Base-by-base conservation (phyloP, 2,329 filamentous ascomycete genomes). In the Epichloe scottii region DNA sequence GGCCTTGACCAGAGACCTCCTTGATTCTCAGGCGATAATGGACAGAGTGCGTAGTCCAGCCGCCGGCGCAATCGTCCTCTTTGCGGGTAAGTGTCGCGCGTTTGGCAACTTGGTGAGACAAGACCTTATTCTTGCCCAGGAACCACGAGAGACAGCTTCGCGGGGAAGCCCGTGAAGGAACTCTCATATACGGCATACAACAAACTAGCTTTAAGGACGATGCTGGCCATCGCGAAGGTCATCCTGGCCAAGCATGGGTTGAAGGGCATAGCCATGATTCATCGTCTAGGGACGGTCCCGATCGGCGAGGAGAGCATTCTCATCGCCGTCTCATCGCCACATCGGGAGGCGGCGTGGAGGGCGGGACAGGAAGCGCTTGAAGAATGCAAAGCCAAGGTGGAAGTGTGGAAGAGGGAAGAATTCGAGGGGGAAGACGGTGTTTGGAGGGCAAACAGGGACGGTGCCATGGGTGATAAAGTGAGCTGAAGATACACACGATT, bases 401-500 rank as follows among this genome's bases (percentile, higher is more conserved):
- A 98, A 72, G 84, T 98, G 41, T 96, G 91, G 91, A 96, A 96
- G 71, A 74, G 82, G 57, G 91, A 97, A 71, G 85, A 89, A 65
- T 96, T 96, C 72, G 81, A 78, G 44, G 84, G 78, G 1, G 84
- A 82, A 21, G 84, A 85, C 56, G 87, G 83, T 6, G 77, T 93
- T 43, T 96, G 90, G 90, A 83, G 89, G 68, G 88, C 87, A 54
- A 96, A 96, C 69, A 71, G 84, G 56, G 89, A 95, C 68, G 86
- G 85, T 10, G 71, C 74, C 53, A 67, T 70, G 46, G 84, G 81
- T 6, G 71, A 74, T 43, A 72, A 66, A 58, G 65, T 77, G 53
- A 60, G 64, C 40, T 55, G 23, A 34, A 6, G 30, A 11, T 30
- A 30, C 30, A 11, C 30, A 8, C 3, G 10, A 30, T 30, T 30